A percentile compares a stretch with the other conserved stretches of the same genome.
These are phyloP conservation scores for Populus hybrid DNA, from an alignment of 441 rosid genomes.

Conservation along the genomic window DNA sequence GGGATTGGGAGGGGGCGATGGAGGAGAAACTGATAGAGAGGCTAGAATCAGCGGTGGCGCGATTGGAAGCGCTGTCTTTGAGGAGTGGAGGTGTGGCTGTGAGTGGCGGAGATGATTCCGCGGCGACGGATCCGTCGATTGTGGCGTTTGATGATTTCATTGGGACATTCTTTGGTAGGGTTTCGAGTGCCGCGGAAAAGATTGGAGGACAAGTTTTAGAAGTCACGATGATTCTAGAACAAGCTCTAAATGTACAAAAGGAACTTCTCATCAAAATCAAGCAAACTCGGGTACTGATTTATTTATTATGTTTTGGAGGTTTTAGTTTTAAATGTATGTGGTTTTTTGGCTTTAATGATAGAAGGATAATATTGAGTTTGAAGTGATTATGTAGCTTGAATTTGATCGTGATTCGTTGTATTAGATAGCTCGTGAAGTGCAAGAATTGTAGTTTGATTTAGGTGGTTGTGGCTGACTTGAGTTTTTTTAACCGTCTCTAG, in stretches of 20 bases:
- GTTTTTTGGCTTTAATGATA: neutral
- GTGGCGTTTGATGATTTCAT: slow-evolving; percentile 70
- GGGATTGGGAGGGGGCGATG: slow-evolving; percentile 34
- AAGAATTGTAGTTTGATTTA: neutral
- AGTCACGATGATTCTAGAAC: slow-evolving; percentile 56
- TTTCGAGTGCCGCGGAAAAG: slow-evolving; percentile 65
- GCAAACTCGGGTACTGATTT: slow-evolving; percentile 52
- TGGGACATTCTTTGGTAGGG: slow-evolving; percentile 52
- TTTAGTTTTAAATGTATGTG: neutral
- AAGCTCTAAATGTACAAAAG: slow-evolving; percentile 65
- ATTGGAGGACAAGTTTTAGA: slow-evolving; percentile 89
- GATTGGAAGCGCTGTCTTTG: slow-evolving; percentile 59
- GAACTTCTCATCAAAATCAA: slow-evolving; percentile 64
- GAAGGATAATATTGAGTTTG: neutral
- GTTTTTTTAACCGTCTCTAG: neutral
- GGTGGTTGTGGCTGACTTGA: neutral
- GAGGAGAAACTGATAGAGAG: slow-evolving; percentile 73
- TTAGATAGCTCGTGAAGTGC: neutral
- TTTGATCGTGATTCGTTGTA: neutral
- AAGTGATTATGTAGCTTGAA: neutral
- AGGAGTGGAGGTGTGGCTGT: slow-evolving; percentile 23
- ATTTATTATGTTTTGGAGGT: neutral
- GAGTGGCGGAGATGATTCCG: slow-evolving; percentile 1
- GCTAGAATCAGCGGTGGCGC: slow-evolving; percentile 76
- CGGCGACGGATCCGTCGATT: slow-evolving; percentile 65